These are phyloP conservation scores for Hirschfeldia incana DNA, from an alignment of 345 rosid species.

Conservation along the genomic window DNA sequence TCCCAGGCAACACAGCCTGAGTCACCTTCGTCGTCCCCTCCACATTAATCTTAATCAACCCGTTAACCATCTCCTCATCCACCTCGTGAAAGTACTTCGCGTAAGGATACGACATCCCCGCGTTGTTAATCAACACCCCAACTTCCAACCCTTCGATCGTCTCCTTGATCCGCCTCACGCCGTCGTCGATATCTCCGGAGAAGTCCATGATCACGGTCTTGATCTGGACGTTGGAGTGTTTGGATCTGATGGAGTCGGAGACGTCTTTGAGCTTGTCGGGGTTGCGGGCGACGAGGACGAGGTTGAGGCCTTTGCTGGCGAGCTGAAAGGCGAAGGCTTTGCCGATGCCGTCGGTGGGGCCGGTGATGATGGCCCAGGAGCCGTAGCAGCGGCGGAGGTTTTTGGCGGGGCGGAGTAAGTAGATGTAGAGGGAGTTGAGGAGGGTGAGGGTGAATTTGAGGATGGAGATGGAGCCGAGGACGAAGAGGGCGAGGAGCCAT, in stretches of 20 bases:
- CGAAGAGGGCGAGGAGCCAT: slow-evolving; percentile 57
- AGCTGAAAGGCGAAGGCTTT: slow-evolving; percentile 83
- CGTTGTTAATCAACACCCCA: slow-evolving; percentile 85
- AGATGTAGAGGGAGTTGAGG: slow-evolving; percentile 72
- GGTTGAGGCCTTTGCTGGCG: slow-evolving; percentile 74
- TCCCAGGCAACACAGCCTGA: slow-evolving; percentile 72
- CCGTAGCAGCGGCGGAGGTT: slow-evolving; percentile 82
- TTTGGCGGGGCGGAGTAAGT: slow-evolving; percentile 80
- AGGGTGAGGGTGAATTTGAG: slow-evolving; percentile 45
- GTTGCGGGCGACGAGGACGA: slow-evolving; percentile 81
- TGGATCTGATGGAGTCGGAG: slow-evolving; percentile 57
- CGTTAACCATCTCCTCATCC: slow-evolving; percentile 62
- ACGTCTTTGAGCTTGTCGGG: slow-evolving; percentile 69
- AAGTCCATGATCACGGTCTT: slow-evolving; percentile 78
- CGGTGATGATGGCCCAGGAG: slow-evolving; percentile 93
- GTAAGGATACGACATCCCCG: slow-evolving; percentile 88
- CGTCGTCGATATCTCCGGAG: slow-evolving; percentile 79
- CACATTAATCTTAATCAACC: slow-evolving; percentile 73
- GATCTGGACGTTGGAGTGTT: slow-evolving; percentile 52
- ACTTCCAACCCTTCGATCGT: slow-evolving; percentile 69
- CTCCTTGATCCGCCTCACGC: slow-evolving; percentile 65
- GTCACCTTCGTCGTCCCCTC: slow-evolving; percentile 96
- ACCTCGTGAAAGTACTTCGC: slow-evolving; percentile 94
- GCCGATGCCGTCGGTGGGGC: slow-evolving; percentile 94
- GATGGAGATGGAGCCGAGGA: slow-evolving; percentile 58